Evolutionary conservation across 1,139 yeast species (phyloP), one percentile per base, ranked within the genome.

Genomic region (Magnusiomyces tetraspermus): DNA sequence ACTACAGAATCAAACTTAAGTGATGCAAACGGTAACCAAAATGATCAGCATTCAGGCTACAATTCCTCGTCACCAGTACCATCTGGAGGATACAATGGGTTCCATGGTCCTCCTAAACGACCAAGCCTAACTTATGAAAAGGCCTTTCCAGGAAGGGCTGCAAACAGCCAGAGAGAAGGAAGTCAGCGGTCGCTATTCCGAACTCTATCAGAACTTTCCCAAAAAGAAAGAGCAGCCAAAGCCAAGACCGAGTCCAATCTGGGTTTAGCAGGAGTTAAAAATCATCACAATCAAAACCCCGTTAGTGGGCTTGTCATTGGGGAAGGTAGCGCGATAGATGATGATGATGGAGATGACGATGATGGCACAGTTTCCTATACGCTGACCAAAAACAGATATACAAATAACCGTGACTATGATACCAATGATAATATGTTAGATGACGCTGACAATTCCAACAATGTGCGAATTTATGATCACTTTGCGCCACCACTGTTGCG

Each of bases 401-500:
- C 33, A 28, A 28, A 11, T 11, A 28, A 28, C 33, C 6, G 11
- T 28, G 11, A 28, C 33, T 11, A 28, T 8, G 33, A 28, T 28
- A 8, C 11, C 11, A 28, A 28, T 11, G 6, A 28, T 11, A 28
- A 8, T 2, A 13, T 4, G 3, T 15, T 22, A 11, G 19, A 41
- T 15, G 28, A 22, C 5, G 30, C 26, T 13, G 19, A 15, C 4
- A 26, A 45, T 21, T 5, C 48, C 28, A 45, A 45, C 26, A 45
- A 45, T 31, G 48, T 45, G 8, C 23, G 48, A 17, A 45, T 45
- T 13, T 45, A 45, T 23, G 48, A 45, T 21, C 48, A 33, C 19
- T 33, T 31, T 17, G 48, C 48, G 5, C 48, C 48, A n/a, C 40
- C 38, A 4, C 13, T 45, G 40, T 15, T 36, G 5, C 17, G 19